phyloP scores from a whole-genome alignment of 495 filamentous ascomycete genomes.

The Sporormia fimetaria region DNA sequence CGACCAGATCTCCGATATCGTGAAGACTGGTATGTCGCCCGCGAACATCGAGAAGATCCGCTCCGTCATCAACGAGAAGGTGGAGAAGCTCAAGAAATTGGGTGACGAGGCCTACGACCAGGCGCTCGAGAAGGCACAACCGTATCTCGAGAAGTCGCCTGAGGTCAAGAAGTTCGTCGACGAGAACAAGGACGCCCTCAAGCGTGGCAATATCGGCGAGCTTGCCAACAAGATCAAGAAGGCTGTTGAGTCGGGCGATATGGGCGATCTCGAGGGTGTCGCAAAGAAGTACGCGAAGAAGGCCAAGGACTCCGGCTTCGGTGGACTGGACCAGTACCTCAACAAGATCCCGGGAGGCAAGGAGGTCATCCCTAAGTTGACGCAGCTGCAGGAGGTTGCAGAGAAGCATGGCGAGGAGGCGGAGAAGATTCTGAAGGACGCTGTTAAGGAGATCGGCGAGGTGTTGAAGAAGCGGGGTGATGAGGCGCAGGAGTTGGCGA shows the following conservation, averaged over 20 bases:
- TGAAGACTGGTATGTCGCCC: constrained; percentile 42
- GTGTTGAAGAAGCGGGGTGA: constrained; percentile 38
- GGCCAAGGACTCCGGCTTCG: constrained; percentile 36
- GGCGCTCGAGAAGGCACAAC: constrained; percentile 49
- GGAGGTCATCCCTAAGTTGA: constrained; percentile 45
- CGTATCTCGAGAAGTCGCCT: constrained; percentile 55
- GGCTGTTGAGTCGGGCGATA: constrained; percentile 44
- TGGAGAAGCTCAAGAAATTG: constrained; percentile 46
- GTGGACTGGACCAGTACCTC: constrained; percentile 38
- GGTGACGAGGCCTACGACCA: constrained; percentile 55
- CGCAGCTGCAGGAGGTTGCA: constrained; percentile 42
- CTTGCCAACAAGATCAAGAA: constrained; percentile 44
- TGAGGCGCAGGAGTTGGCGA: constrained; percentile 35
- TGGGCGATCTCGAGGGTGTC: constrained; percentile 46
- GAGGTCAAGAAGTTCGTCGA: constrained; percentile 52
- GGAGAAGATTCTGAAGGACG: constrained; percentile 48
- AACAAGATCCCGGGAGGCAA: constrained; percentile 43
- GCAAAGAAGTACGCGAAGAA: constrained; percentile 43
- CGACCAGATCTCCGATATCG: constrained; percentile 45
- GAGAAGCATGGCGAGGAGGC: constrained; percentile 51
- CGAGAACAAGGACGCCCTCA: constrained; percentile 48
- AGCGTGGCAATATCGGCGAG: constrained; percentile 46
- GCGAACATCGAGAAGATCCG: constrained; percentile 42
- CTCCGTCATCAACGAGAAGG: constrained; percentile 53
- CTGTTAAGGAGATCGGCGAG: constrained; percentile 40